These are phyloP conservation scores for Chlamydomonas schloesseri DNA, from an alignment of 139 green algal species.

Conservation along the genomic window DNA sequence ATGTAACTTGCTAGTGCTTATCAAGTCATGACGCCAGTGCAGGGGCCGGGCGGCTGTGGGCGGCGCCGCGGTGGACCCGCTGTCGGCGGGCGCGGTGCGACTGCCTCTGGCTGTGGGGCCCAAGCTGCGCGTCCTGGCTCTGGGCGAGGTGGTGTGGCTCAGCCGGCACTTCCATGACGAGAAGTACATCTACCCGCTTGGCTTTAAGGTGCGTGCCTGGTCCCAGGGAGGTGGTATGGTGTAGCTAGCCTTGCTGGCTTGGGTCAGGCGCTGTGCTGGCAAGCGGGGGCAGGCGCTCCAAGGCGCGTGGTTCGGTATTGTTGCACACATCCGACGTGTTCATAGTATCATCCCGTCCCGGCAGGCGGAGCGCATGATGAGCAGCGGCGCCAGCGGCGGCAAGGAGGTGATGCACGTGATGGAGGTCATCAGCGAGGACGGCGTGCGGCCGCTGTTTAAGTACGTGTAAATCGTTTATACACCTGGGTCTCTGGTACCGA, in stretches of 20 bases:
- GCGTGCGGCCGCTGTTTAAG: constrained; percentile 75
- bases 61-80: neutral
- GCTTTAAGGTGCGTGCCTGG: constrained; percentile 63
- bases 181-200: constrained; percentile 78
- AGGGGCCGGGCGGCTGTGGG: neutral
- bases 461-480: neutral
- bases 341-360: too few relatives aligned
- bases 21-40: too few relatives aligned
- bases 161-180: constrained; percentile 78
- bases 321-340: too few relatives aligned
- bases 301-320: too few relatives aligned
- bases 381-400: constrained; percentile 37
- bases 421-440: constrained; percentile 61
- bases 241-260: too few relatives aligned
- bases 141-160: constrained; percentile 77
- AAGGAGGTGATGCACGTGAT: constrained; percentile 55
- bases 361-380: constrained; percentile 35
- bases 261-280: too few relatives aligned
- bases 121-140: constrained; percentile 59
- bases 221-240: too few relatives aligned
- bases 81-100: neutral
- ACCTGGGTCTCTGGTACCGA: neutral
- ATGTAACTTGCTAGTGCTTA: too few relatives aligned
- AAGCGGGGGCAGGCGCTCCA: too few relatives aligned
- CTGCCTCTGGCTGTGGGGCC: constrained; percentile 54